Conservation (phyloP, 1,284 basidiomycete genomes). For the Tausonia pullulans region DNA sequence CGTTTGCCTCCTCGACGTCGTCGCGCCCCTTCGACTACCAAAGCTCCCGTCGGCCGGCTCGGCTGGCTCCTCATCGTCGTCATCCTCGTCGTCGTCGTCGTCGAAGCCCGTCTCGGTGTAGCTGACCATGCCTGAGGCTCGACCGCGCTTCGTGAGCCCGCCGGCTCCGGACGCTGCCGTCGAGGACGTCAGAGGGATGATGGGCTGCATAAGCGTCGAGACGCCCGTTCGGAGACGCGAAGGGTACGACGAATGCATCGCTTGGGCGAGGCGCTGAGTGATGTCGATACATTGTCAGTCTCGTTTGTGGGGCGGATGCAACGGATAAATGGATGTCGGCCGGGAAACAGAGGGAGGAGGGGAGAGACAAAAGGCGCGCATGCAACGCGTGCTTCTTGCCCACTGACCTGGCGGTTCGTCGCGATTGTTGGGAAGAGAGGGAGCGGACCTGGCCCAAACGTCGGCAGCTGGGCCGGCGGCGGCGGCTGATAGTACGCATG, state of each 20-base stretch:
- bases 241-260: constrained; percentile 69
- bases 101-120: constrained; percentile 43
- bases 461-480: not conserved
- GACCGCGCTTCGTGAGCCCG: constrained; percentile 32
- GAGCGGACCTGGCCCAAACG: not conserved
- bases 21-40: constrained; percentile 9
- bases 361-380: too few species aligned
- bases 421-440: constrained; percentile 6
- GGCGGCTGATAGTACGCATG: constrained; percentile 2
- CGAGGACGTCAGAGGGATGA: constrained; percentile 34
- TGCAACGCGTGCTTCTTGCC: too few species aligned
- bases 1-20: constrained; percentile 3
- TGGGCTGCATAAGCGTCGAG: constrained; percentile 84
- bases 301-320: too few species aligned
- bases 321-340: too few species aligned
- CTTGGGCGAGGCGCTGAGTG: constrained; percentile 42
- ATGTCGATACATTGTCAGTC: not conserved
- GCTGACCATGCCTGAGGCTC: constrained; percentile 14
- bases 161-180: constrained; percentile 33
- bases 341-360: too few species aligned
- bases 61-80: constrained; percentile 36
- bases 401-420: not conserved
- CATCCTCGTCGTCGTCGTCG: constrained; percentile 68
- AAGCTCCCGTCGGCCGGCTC: constrained; percentile 11
- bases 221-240: constrained; percentile 87